Evolutionary conservation across 1,139 yeast genomes (phyloP).

Genomic region (Nadsonia starkeyi-henricii): DNA sequence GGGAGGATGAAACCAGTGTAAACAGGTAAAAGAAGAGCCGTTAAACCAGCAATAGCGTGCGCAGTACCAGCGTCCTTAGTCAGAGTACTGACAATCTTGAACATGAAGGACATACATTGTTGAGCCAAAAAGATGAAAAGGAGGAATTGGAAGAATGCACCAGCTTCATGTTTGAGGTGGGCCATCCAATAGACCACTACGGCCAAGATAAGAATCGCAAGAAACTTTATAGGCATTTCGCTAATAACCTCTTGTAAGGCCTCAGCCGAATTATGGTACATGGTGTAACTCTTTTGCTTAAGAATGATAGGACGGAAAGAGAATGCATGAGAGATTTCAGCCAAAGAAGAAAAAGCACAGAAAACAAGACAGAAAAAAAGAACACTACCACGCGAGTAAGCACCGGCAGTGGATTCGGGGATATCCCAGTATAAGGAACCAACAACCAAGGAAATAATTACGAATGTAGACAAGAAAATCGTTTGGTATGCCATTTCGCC

Average conservation of each 20-base stretch:
- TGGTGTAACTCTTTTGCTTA: slow-evolving; percentile 48
- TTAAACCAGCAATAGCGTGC: slow-evolving; percentile 43
- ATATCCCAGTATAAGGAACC: slow-evolving; percentile 44
- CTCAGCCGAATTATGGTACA: slow-evolving; percentile 57
- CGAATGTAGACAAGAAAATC: slow-evolving; percentile 35
- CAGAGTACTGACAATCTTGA: slow-evolving; percentile 44
- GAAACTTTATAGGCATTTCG: slow-evolving; percentile 24
- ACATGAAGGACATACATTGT: slow-evolving; percentile 35
- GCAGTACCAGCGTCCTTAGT: slow-evolving; percentile 41
- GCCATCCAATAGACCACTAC: slow-evolving; percentile 29
- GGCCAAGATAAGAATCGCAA: slow-evolving; percentile 22
- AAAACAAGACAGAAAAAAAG: slow-evolving; percentile 43
- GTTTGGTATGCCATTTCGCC: slow-evolving; percentile 42
- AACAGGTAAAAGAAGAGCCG: slow-evolving; percentile 26
- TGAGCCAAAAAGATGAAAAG: slow-evolving; percentile 19
- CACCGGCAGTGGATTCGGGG: slow-evolving; percentile 34
- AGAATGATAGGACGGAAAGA: slow-evolving; percentile 46
- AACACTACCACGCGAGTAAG: slow-evolving; percentile 43
- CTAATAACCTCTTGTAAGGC: slow-evolving; percentile 32
- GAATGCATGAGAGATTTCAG: slow-evolving; percentile 43
- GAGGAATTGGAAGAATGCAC: slow-evolving; percentile 27
- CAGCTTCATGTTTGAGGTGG: slow-evolving; percentile 26
- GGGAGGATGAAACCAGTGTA: slow-evolving; percentile 31
- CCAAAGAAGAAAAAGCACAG: slow-evolving; percentile 42
- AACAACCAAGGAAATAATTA: slow-evolving; percentile 39